phyloP scores from a whole-genome alignment of 202 grass and related monocot species.

The Eragrostis tef region DNA sequence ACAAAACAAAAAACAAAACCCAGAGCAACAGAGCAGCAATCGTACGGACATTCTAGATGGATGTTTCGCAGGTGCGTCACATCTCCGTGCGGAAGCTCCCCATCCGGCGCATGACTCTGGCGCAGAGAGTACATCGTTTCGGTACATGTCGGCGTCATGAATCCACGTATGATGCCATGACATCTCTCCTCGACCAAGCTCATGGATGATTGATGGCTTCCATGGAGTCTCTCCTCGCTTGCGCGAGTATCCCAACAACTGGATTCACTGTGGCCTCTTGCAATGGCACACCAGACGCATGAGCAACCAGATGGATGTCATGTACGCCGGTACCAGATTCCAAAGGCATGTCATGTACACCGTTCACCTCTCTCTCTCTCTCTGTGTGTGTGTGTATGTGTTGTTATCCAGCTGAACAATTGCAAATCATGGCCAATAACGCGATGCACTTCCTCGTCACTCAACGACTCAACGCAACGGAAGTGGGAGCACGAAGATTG shows the following conservation, averaged over 20 bases:
- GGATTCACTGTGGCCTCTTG: constrained; percentile 35
- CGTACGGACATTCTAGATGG: neutral
- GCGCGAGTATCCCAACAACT: constrained; percentile 57
- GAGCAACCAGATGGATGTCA: constrained; percentile 24
- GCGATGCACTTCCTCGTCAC: neutral
- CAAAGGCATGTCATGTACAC: neutral
- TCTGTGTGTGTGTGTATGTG: too few species aligned
- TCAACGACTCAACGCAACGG: constrained; percentile 28
- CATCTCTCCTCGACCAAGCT: neutral
- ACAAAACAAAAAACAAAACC: too few species aligned
- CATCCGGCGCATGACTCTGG: neutral
- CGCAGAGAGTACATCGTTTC: constrained; percentile 7
- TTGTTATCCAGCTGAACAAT: constrained; percentile 40
- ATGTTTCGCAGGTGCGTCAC: neutral
- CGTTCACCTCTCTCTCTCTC: constrained; percentile 4
- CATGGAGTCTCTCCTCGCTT: neutral
- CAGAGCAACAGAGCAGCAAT: too few species aligned
- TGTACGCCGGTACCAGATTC: neutral
- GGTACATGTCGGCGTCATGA: constrained; percentile 30
- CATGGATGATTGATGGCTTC: constrained; percentile 29
- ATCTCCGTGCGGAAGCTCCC: neutral
- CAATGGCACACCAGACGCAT: constrained; percentile 39
- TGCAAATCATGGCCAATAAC: constrained; percentile 7
- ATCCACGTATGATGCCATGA: constrained; percentile 31
- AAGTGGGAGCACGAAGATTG: neutral